phyloP scores from a whole-genome alignment of 2,329 filamentous ascomycete species.

The Trichoderma brevicompactum region DNA sequence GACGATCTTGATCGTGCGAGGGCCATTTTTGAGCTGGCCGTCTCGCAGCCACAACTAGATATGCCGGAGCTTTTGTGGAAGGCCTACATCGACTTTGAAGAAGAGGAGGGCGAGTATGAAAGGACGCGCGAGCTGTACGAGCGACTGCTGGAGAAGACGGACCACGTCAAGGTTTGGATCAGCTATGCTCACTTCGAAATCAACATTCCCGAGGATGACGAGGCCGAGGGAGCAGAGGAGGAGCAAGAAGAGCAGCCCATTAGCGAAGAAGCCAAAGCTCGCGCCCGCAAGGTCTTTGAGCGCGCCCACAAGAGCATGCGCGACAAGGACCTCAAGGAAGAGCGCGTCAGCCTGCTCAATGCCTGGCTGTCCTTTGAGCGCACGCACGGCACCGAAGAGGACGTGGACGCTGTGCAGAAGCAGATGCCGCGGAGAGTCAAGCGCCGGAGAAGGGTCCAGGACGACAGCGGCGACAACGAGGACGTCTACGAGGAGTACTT shows the following conservation, averaged over 20 bases:
- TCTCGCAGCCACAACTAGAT: conserved; percentile 80
- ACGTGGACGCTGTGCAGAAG: conserved; percentile 81
- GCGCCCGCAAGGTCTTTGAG: conserved; percentile 82
- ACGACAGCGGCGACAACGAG: conserved; percentile 44
- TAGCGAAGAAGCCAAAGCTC: conserved; percentile 80
- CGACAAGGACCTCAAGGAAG: conserved; percentile 87
- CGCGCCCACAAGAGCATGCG: conserved; percentile 86
- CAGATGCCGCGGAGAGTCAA: conserved; percentile 95
- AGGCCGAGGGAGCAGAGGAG: conserved; percentile 58
- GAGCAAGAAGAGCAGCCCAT: conserved; percentile 70
- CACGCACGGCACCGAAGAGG: conserved; percentile 74
- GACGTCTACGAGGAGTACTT: conserved; percentile 86
- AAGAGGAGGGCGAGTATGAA: conserved; percentile 91
- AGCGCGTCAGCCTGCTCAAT: conserved; percentile 88
- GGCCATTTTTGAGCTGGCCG: conserved; percentile 89
- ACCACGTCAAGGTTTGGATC: conserved; percentile 99
- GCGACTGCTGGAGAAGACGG: conserved; percentile 88
- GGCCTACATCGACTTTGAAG: conserved; percentile 97
- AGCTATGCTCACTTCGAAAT: conserved; percentile 98
- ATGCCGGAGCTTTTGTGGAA: conserved; percentile 99
- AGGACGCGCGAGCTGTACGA: conserved; percentile 83
- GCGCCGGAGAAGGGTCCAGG: conserved; percentile 88
- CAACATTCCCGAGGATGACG: conserved; percentile 80
- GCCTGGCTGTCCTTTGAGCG: conserved; percentile 93
- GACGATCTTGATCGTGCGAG: conserved; percentile 87